Evolutionary conservation across 306 rosid genomes (phyloP), one percentile per base, ranked within the genome.

Genomic region (Ziziphus jujuba): DNA sequence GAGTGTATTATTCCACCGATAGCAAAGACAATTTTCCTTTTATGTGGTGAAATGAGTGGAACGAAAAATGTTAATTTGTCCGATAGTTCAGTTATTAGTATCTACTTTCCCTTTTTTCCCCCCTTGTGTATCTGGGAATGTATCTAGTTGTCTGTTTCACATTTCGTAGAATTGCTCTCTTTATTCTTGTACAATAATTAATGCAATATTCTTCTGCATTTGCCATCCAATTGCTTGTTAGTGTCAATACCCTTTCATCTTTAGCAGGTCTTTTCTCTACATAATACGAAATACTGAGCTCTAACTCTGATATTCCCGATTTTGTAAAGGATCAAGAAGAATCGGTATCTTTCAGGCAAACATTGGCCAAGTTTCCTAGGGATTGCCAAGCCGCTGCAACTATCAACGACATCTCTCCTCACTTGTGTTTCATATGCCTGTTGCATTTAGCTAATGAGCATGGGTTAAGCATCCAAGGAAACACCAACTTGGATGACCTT

Each of bases 361-460:
- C 88, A 21, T 67, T 93, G 82, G 90, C 85, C 75, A 78, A 59
- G 65, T 86, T 93, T 75, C 96, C 96, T 28, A 60, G 72, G 2
- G 91, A 90, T 44, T 83, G 92, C 86, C 79, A 73, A 38, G 99
- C 96, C 21, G 96, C 91, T 34, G 77, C 78, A 72, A 83, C 81
- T 22, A 71, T 80, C 38, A 65, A 77, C 25, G 97, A 93, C 68
- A 87, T 88, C 71, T 93, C 97, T 55, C 96, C 99, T 49, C 97
- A 93, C 77, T 47, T 90, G 85, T 88, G 99, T 86, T 90, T 93
- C 85, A 93, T 93, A 70, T 93, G 97, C 87, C 74, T 90, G 21
- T 71, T 93, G 73, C 97, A 93, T 86, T 74, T 93, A 71, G 99
- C 99, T 44, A 90, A 88, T 70, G 96, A 93, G 80, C 87, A 93